Evolutionary conservation across 2,329 filamentous ascomycete genomes (phyloP), one percentile per base, ranked within the genome.

Genomic region (Scedosporium minutisporum): DNA sequence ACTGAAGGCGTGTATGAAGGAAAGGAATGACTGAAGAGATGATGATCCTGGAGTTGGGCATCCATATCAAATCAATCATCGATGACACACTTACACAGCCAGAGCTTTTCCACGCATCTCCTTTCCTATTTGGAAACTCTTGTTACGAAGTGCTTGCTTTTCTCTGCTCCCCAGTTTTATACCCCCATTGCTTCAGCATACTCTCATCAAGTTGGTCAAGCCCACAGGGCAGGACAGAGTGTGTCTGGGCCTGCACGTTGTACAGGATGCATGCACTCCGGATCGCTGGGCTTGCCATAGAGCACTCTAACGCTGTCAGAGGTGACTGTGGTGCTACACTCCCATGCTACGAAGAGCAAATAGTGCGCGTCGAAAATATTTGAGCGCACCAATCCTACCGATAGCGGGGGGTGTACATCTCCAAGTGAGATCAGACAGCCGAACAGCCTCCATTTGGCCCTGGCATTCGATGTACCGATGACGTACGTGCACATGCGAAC

Each of bases 401-500:
- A 55, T 23, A 23, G 23, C 51, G 12, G 18, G 51, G 12, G 18
- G 23, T 55, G 12, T 14, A 55, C 51, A n/a, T 48, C 9, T 48
- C n/a, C 6, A 48, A 48, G n/a, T n/a, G n/a, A 48, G 6, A 25
- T 29, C 1, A 16, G 12, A 23, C 18, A 23, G 51, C 18, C 18
- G 12, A 55, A 25, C 18, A 27, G 23, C 12, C 18, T 55, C 18
- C 18, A 55, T 27, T 16, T 55, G 9, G 51, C 51, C 51, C 51
- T 55, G 51, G 23, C 51, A 55, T 6, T 18, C 12, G 14, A 21
- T 14, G 42, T 51, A 29, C 10, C 42, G 44, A 61, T 61, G 59
- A 61, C 59, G 59, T 61, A 61, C 42, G 33, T 33, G 25, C 16
- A n/a, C 59, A 61, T 61, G 59, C 59, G 59, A 53, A 61, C 59